These are phyloP conservation scores for Pulicaria dysenterica DNA, from an alignment of 129 eudicot species.

Conservation along the genomic window DNA sequence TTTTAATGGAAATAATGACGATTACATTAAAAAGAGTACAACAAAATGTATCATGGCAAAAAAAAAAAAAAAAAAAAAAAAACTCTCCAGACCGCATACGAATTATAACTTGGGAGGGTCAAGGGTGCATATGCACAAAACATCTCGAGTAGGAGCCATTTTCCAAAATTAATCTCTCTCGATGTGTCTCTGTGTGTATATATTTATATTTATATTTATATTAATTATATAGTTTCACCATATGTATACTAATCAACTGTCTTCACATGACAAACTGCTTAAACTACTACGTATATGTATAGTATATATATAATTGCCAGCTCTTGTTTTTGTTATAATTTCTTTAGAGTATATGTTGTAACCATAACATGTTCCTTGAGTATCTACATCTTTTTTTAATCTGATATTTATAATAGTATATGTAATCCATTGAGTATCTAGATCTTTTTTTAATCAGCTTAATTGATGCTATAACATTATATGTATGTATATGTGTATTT, in stretches of 20 bases:
- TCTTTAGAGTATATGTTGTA: conserved; percentile 27
- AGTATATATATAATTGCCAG: conserved; percentile 27
- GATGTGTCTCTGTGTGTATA: neutral
- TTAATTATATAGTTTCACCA: neutral
- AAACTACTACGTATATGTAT: conserved; percentile 22
- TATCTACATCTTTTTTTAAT: conserved; percentile 25
- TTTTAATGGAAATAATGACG: no score
- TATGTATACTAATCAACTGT: neutral
- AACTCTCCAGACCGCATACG: no score
- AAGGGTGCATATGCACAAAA: no score
- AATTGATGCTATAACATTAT: conserved; percentile 20
- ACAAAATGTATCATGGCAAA: no score
- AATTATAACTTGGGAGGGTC: no score
- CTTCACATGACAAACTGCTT: conserved; percentile 36
- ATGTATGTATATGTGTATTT: conserved; percentile 15
- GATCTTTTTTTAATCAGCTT: conserved; percentile 4
- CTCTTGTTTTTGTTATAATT: conserved; percentile 17
- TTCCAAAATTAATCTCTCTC: no score
- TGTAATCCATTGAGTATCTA: conserved; percentile 14
- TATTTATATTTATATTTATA: neutral
- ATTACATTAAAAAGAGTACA: no score
- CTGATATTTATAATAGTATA: neutral
- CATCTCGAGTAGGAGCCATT: no score
- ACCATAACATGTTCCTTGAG: conserved; percentile 37
- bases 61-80: no score